A percentile compares a stretch with the other conserved stretches of the same genome.
These are phyloP conservation scores for Xylaria intraflava DNA, from an alignment of 495 filamentous ascomycete genomes.

Conservation along the genomic window DNA sequence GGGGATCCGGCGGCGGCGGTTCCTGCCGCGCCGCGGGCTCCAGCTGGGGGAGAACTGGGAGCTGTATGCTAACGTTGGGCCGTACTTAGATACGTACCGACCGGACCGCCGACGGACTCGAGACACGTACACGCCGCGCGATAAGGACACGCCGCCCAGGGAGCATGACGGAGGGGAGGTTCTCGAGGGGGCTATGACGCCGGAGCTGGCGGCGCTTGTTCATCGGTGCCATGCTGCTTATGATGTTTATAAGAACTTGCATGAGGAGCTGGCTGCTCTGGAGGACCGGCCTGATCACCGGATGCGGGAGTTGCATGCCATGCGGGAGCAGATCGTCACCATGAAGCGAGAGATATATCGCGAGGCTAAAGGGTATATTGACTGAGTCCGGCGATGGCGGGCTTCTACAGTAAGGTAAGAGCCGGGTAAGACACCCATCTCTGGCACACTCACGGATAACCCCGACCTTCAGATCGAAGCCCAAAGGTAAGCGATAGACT, in stretches of 20 bases:
- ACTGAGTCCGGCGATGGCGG: neutral
- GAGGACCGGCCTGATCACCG: neutral
- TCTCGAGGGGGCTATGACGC: neutral
- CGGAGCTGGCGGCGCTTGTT: neutral
- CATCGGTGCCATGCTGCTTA: neutral
- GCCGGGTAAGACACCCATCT: too few species aligned
- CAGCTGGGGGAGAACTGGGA: neutral
- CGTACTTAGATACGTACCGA: conserved; percentile 9
- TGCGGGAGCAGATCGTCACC: conserved; percentile 1
- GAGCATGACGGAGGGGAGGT: neutral
- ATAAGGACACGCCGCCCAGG: conserved; percentile 1
- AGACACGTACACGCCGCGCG: conserved; percentile 4
- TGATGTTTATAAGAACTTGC: neutral
- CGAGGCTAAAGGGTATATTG: neutral
- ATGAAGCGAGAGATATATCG: conserved; percentile 9
- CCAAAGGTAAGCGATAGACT: neutral
- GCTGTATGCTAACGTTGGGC: conserved; percentile 6
- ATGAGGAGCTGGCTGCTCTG: neutral
- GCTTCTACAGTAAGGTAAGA: too few species aligned
- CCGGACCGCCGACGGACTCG: neutral
- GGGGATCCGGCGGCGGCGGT: neutral
- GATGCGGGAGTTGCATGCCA: neutral
- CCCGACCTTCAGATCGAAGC: too few species aligned
- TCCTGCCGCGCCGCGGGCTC: neutral
- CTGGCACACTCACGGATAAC: neutral